Percentiles rank a stretch among this genome's conserved stretches.
These are phyloP conservation scores for Phialophora macrospora DNA, from an alignment of 2,329 filamentous ascomycete species.

Conservation along the genomic window DNA sequence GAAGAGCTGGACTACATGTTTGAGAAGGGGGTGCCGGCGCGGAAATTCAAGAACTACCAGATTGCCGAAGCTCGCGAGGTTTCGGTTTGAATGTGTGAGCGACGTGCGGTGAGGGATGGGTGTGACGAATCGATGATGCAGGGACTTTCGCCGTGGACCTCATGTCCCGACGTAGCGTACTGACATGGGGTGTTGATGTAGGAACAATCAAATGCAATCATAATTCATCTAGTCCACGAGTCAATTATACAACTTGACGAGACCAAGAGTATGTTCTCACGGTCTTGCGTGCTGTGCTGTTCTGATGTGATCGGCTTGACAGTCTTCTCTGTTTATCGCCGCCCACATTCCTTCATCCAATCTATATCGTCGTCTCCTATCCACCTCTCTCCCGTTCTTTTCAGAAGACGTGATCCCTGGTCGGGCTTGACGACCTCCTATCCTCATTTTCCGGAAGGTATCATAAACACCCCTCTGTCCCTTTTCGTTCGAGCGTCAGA, in stretches of 20 bases:
- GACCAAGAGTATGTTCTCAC: no score
- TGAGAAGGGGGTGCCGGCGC: conserved; percentile 33
- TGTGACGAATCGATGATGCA: neutral
- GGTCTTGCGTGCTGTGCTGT: no score
- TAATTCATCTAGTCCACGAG: neutral
- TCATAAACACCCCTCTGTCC: neutral
- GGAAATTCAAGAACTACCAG: conserved; percentile 33
- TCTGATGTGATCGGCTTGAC: neutral
- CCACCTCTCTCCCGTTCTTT: neutral
- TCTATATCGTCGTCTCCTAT: neutral
- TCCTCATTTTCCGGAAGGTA: no score
- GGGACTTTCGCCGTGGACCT: no score
- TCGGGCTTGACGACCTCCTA: no score
- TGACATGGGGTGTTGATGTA: neutral
- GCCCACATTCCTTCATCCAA: neutral
- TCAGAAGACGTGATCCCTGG: neutral
- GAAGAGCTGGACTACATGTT: conserved; percentile 44
- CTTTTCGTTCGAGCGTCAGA: no score
- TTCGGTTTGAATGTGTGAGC: conserved; percentile 7
- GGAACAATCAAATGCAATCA: neutral
- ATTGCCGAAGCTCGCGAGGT: conserved; percentile 14
- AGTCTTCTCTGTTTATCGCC: neutral
- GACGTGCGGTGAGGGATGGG: neutral
- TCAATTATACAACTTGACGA: no score
- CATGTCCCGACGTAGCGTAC: no score